A percentile compares a stretch with the other conserved stretches of the same genome.
Evolutionary conservation across 2,329 filamentous ascomycete species (phyloP).

Genomic region (Ophiognomonia clavigignenti-juglandacearum): DNA sequence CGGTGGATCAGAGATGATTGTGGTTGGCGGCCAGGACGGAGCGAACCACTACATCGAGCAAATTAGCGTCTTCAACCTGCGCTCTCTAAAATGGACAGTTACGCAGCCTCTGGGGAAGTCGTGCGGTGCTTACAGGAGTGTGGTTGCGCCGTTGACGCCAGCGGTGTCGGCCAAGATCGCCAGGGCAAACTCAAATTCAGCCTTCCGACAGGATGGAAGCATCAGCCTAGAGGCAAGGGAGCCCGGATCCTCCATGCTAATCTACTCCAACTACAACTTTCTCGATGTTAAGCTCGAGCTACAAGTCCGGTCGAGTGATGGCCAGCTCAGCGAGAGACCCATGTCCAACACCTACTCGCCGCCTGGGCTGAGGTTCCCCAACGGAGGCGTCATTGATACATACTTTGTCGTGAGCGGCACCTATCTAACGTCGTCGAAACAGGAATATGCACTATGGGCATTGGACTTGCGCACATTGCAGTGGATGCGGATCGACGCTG

Average conservation of each 20-base stretch:
- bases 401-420: conserved; percentile 97
- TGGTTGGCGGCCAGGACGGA: conserved; percentile 93
- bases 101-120: conserved; percentile 84
- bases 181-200: conserved; percentile 42
- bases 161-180: conserved; percentile 63
- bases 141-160: conserved; percentile 77
- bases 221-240: conserved; percentile 52
- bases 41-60: conserved; percentile 99
- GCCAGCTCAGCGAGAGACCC: conserved; percentile 75
- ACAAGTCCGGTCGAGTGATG: conserved; percentile 81
- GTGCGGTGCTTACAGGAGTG: conserved; percentile 93
- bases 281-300: conserved; percentile 93
- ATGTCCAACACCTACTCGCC: conserved; percentile 87
- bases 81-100: conserved; percentile 92
- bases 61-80: conserved; percentile 95
- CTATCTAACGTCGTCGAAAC: conserved; percentile 94
- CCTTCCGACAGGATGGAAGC: conserved; percentile 38
- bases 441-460: conserved; percentile 97
- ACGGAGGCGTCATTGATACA: conserved; percentile 90
- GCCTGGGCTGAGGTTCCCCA: conserved; percentile 89
- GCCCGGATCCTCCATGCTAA: conserved; percentile 72
- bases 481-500: conserved; percentile 94
- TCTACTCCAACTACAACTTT: conserved; percentile 99
- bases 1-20: conserved; percentile 93
- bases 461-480: conserved; percentile 81